Base-by-base conservation (phyloP, 148 eudicot genomes). In the Camellia granthamiana region DNA sequence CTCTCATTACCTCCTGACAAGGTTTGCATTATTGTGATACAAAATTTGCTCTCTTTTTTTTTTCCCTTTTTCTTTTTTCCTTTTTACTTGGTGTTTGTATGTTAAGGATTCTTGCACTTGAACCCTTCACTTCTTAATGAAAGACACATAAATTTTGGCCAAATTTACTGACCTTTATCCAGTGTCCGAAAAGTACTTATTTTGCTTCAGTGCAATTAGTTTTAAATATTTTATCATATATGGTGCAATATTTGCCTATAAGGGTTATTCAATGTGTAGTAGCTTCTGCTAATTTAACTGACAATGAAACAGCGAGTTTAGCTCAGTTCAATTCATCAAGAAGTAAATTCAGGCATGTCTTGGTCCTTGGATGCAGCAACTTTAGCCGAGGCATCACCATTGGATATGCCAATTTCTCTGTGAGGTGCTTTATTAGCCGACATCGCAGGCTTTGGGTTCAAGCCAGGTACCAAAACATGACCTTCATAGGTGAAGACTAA, bases 401-500 rank as follows among this genome's bases (percentile, higher is more conserved):
- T 6, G 54, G 8, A 44, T 23, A 11, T 76, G 13, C 56, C 52
- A 19, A 49, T 46, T 60, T 59, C 63, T 12, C 30, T 23, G 60
- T 7, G 2, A 55, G 43, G 43, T 62, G 30, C 51, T 18, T 30
- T 30, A 30, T 30, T 30, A 30, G 38, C 38, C 1, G 38, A 30
- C 38, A 30, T 30, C 38, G 38, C 38, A 30, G 63, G 64, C 58
- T 14, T 61, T 64, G 79, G 46, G 54, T 60, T 83, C 78, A 78
- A 64, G 11, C 86, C 85, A 1, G 82, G 79, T 8, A 83, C 84
- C 12, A 86, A 81, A 66, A 83, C 84, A 6, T 41, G 64, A 41
- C 86, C 86, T 65, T 83, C 84, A 7, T 21, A 12, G 30, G 68
- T 56, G 16, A 81, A 19, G 30, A 86, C 16, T 56, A 19, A 51